phyloP scores from a whole-genome alignment of 306 rosid genomes.

The Fragaria vesca region DNA sequence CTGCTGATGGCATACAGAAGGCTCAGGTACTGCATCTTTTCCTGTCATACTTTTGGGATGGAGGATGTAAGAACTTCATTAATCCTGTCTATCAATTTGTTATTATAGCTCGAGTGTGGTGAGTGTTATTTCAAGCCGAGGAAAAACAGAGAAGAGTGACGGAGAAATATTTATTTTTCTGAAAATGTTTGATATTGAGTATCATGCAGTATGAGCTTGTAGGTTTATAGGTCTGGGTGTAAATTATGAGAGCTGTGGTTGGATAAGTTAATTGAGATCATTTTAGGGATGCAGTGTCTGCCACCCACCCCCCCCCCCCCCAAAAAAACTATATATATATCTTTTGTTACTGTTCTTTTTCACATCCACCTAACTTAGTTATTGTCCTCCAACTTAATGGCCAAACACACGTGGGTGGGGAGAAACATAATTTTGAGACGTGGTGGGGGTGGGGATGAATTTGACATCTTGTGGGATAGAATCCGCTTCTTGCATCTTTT shows the following conservation, averaged over 20 bases:
- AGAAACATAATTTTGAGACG: not conserved
- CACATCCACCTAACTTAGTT: not conserved
- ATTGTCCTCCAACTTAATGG: not conserved
- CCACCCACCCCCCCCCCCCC: too few relatives aligned
- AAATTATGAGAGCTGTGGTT: not conserved
- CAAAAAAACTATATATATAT: too few relatives aligned
- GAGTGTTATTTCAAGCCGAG: not conserved
- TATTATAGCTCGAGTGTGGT: slow-evolving; percentile 14
- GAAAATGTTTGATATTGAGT: not conserved
- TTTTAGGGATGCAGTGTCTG: not conserved
- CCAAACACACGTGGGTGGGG: not conserved
- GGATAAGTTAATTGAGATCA: too few relatives aligned
- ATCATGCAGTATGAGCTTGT: not conserved
- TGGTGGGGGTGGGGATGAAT: not conserved
- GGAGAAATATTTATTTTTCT: not conserved
- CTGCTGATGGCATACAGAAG: slow-evolving; percentile 77
- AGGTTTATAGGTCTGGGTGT: not conserved
- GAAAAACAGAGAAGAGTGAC: not conserved
- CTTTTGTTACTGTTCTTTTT: too few relatives aligned
- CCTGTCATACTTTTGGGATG: slow-evolving; percentile 16
- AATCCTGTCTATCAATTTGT: not conserved
- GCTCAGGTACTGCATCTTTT: slow-evolving; percentile 67
- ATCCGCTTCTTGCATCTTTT: not conserved
- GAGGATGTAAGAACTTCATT: slow-evolving; percentile 15
- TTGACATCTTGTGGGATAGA: not conserved